Base-by-base conservation (phyloP, 31 red algal genomes). In the Bonnemaisonia californica region DNA sequence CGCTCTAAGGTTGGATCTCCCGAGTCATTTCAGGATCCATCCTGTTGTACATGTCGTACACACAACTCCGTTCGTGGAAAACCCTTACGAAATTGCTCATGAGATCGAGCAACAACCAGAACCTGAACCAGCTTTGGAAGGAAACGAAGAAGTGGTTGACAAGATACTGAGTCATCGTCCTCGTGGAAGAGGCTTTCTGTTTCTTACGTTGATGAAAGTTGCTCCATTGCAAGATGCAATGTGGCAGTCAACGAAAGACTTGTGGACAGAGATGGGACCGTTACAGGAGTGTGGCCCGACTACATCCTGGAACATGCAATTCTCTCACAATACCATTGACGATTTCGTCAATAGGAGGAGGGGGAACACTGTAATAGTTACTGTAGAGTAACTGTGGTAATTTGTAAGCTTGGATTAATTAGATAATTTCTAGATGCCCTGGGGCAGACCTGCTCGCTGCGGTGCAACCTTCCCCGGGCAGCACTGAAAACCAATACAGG, bases 231-330 rank as follows among this genome's bases (percentile, higher is more conserved):
- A 64, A 11, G 61, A 64, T 9, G 23, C 13, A 11, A 11, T 9
- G 61, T 26, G 61, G 61, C 61, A 64, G 61, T 27, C 61, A 64
- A 64, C 61, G 9, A 64, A 13, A n/a, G 9, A 29, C 26, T 64
- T 64, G 61, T 18, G 13, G 13, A 64, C 26, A 11, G 26, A n/a
- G n/a, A n/a, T n/a, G n/a, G n/a, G n/a, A n/a, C n/a, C n/a, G n/a
- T n/a, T n/a, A n/a, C n/a, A n/a, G 23, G 61, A 64, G 18, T 9
- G 61, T 26, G 29, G 21, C 16, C 11, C 29, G 21, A 64, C 11
- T 64, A 29, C 18, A 9, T 9, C 61, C 29, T 29, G 26, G 13
- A 13, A 64, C 61, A 64, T 11, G 9, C 29, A 29, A 9, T 26
- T 64, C 61, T 26, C 8, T 29, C 9, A 26, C 61, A 64, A 13